Evolutionary conservation across 495 filamentous ascomycete species (phyloP).

Genomic region (Rusavskia elegans): DNA sequence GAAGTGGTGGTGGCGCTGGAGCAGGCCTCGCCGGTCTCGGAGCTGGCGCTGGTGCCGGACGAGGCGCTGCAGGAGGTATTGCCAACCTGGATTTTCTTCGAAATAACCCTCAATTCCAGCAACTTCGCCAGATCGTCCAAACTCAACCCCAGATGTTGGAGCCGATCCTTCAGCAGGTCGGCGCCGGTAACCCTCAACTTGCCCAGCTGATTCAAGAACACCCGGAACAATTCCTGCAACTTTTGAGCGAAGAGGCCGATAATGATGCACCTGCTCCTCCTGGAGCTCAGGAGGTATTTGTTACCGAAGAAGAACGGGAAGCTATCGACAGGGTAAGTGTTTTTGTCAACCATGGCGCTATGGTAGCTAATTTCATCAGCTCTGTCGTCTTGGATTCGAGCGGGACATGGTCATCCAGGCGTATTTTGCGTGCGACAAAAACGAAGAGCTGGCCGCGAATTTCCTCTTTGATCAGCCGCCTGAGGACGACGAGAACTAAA

Average conservation of each 20-base stretch:
- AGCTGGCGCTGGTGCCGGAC: constrained; percentile 22
- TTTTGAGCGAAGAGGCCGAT: constrained; percentile 68
- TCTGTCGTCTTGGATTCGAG: constrained; percentile 82
- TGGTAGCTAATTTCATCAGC: constrained; percentile 33
- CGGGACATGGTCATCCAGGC: constrained; percentile 92
- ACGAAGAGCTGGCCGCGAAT: constrained; percentile 93
- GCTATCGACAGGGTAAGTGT: constrained; percentile 83
- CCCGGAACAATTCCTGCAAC: constrained; percentile 78
- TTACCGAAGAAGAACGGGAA: constrained; percentile 90
- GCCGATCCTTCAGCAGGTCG: constrained; percentile 90
- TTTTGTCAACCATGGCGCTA: constrained; percentile 1
- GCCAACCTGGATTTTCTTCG: constrained; percentile 89
- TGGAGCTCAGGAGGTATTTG: constrained; percentile 73
- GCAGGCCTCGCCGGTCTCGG: constrained; percentile 21
- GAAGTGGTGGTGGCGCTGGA: constrained; percentile 26
- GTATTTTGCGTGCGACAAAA: constrained; percentile 98
- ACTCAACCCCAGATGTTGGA: constrained; percentile 97
- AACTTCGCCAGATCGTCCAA: constrained; percentile 90
- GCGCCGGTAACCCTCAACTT: constrained; percentile 88
- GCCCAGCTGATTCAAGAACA: constrained; percentile 78
- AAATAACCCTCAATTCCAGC: constrained; percentile 92
- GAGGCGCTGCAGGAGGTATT: constrained; percentile 38
- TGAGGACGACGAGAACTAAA: constrained; percentile 47
- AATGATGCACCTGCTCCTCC: constrained; percentile 66
- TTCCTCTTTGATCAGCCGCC: constrained; percentile 96